These are phyloP conservation scores for Monosporascus sp. DNA, from an alignment of 2,329 filamentous ascomycete genomes.

Conservation along the genomic window DNA sequence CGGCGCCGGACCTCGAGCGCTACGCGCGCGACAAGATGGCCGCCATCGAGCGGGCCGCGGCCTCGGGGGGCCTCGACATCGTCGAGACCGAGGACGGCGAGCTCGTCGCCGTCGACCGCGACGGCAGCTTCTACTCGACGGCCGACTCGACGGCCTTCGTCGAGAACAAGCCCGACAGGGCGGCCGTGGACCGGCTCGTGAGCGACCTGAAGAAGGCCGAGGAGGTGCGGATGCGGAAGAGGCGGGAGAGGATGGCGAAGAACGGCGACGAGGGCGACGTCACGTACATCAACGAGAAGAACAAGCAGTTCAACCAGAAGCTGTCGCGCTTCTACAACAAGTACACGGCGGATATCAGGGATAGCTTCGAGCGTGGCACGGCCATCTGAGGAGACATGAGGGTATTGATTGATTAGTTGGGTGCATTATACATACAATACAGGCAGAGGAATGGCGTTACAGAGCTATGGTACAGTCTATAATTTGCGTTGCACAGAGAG, in stretches of 20 bases:
- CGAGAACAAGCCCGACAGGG: conserved; percentile 81
- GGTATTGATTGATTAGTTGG: neutral
- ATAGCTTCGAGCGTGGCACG: conserved; percentile 95
- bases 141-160: conserved; percentile 76
- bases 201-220: conserved; percentile 84
- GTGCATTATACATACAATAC: neutral
- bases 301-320: conserved; percentile 99
- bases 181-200: conserved; percentile 82
- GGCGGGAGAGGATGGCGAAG: conserved; percentile 69
- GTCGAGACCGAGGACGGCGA: conserved; percentile 95
- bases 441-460: neutral
- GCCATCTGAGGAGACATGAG: conserved; percentile 62
- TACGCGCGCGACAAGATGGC: conserved; percentile 84
- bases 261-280: conserved; percentile 86
- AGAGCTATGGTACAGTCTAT: conserved; percentile 1
- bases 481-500: conserved; percentile 1
- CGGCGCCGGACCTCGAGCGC: conserved; percentile 72
- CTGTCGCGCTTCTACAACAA: conserved; percentile 95
- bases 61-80: conserved; percentile 80
- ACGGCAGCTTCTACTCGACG: conserved; percentile 86
- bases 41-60: conserved; percentile 78
- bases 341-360: conserved; percentile 93
- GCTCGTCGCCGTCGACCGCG: conserved; percentile 86
- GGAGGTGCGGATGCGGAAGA: conserved; percentile 78
- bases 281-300: conserved; percentile 99